phyloP scores from a whole-genome alignment of 805 yeast genomes.

The Wickerhamiella shivajii region DNA sequence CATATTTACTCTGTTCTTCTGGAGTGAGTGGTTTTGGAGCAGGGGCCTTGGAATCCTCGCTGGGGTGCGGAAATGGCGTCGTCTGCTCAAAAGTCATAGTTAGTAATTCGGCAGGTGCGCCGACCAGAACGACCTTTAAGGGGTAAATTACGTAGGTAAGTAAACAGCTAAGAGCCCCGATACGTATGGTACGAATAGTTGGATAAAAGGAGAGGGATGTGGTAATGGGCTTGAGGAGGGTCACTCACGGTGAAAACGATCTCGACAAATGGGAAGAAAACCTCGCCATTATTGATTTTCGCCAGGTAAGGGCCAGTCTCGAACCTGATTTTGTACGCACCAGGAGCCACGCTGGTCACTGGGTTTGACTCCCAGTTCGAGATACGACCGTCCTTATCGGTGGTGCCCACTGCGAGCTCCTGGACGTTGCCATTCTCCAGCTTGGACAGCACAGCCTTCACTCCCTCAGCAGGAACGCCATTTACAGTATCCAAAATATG shows the following conservation, averaged over 20 bases:
- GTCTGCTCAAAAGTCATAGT: conserved; percentile 4
- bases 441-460: conserved; percentile 38
- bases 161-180: conserved; percentile 47
- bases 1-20: conserved; percentile 46
- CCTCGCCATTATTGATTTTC: conserved; percentile 15
- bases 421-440: conserved; percentile 23
- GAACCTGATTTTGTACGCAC: conserved; percentile 63
- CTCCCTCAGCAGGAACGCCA: conserved; percentile 72
- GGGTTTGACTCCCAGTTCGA: conserved; percentile 38
- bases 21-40: conserved; percentile 32
- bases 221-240: conserved; percentile 71
- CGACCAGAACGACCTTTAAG: not conserved
- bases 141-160: too few species aligned
- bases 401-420: conserved; percentile 46
- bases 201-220: conserved; percentile 71
- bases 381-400: conserved; percentile 73
- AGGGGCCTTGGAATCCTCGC: conserved; percentile 38
- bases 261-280: conserved; percentile 78
- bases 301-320: conserved; percentile 55
- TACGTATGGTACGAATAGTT: conserved; percentile 84
- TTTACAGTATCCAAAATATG: conserved; percentile 74
- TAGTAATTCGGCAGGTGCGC: not conserved
- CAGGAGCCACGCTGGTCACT: conserved; percentile 32
- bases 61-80: conserved; percentile 44
- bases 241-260: conserved; percentile 52